phyloP scores from a whole-genome alignment of 2,329 filamentous ascomycete genomes.

The Claviceps monticola region DNA sequence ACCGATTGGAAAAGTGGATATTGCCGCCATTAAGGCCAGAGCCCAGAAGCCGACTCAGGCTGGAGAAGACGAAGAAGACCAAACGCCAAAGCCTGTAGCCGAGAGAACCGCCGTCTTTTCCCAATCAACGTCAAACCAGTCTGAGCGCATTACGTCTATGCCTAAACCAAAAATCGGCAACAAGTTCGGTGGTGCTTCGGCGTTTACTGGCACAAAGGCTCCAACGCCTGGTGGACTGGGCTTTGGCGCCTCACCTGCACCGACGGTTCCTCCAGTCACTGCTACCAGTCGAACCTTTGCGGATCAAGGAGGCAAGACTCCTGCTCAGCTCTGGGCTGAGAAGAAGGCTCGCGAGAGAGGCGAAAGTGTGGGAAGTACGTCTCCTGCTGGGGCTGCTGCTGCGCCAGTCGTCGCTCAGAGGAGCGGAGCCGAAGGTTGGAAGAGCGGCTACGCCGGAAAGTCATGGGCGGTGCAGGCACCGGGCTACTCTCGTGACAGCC shows the following conservation, averaged over 20 bases:
- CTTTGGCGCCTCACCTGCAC: slow-evolving; percentile 43
- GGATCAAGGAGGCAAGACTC: slow-evolving; percentile 88
- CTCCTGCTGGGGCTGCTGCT: slow-evolving; percentile 29
- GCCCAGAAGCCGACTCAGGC: slow-evolving; percentile 50
- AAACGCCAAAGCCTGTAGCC: slow-evolving; percentile 48
- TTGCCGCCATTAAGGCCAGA: slow-evolving; percentile 78
- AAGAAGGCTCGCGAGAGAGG: slow-evolving; percentile 77
- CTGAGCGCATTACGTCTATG: slow-evolving; percentile 71
- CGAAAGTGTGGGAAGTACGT: slow-evolving; percentile 25
- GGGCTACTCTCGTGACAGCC: slow-evolving; percentile 47
- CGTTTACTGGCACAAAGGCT: slow-evolving; percentile 80
- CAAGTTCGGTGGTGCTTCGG: slow-evolving; percentile 60
- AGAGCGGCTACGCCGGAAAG: slow-evolving; percentile 83
- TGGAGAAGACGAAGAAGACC: slow-evolving; percentile 16
- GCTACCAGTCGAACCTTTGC: slow-evolving; percentile 86
- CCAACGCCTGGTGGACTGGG: slow-evolving; percentile 60
- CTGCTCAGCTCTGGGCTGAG: slow-evolving; percentile 93
- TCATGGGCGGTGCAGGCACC: slow-evolving; percentile 72
- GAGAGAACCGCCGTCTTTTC: slow-evolving; percentile 65
- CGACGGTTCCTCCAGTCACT: slow-evolving; percentile 50
- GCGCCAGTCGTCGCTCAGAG: slow-evolving; percentile 50
- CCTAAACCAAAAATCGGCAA: slow-evolving; percentile 94
- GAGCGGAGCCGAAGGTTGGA: slow-evolving; percentile 67
- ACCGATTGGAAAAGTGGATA: slow-evolving; percentile 92
- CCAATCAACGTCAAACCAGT: slow-evolving; percentile 29